These are phyloP conservation scores for Calonectria naviculata DNA, from an alignment of 2,329 filamentous ascomycete species.

Conservation along the genomic window DNA sequence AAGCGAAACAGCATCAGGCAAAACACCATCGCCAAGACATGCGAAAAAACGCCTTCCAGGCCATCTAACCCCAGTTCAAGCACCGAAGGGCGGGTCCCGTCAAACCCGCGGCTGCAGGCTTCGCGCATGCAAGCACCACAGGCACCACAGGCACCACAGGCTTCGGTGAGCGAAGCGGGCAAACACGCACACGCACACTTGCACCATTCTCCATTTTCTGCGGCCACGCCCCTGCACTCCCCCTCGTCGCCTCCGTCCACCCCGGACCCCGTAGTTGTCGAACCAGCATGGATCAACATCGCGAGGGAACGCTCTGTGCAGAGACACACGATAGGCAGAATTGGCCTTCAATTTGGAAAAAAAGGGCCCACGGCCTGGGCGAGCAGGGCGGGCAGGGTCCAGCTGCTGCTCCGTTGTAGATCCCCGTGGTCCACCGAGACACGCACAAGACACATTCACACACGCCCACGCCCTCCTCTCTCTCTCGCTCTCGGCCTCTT, in stretches of 20 bases:
- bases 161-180: conserved; percentile 19
- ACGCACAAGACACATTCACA: background rate
- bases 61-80: conserved; percentile 12
- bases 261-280: background rate
- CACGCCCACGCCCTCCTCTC: background rate
- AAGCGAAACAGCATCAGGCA: background rate
- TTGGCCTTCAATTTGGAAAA: background rate
- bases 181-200: conserved; percentile 5
- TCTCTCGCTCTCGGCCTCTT: background rate
- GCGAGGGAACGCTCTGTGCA: background rate
- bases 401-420: conserved; percentile 3
- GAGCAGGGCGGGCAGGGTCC: background rate
- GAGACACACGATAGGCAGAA: background rate
- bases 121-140: background rate
- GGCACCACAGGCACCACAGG: background rate
- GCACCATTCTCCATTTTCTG: background rate
- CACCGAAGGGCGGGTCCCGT: conserved; percentile 9
- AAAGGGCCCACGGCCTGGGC: background rate
- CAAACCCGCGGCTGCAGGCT: background rate
- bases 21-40: background rate
- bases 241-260: background rate
- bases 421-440: background rate
- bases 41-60: background rate
- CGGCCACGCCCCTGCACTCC: background rate
- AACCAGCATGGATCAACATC: background rate